A percentile compares a stretch with the other conserved stretches of the same genome.
These are phyloP conservation scores for Geoglossum glabrum DNA, from an alignment of 495 filamentous ascomycete species.

Conservation along the genomic window DNA sequence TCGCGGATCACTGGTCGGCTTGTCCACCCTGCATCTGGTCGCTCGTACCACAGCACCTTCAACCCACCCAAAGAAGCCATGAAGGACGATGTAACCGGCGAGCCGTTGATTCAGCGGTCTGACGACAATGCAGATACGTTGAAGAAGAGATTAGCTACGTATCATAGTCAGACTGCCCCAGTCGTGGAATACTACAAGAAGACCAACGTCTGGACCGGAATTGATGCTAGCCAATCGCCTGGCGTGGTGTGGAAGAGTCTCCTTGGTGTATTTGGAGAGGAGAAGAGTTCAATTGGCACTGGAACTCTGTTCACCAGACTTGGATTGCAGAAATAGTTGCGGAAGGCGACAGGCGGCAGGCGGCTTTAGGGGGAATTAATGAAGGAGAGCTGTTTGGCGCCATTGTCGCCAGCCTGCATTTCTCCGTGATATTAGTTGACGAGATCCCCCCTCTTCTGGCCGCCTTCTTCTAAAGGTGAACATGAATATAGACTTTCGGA, in stretches of 20 bases:
- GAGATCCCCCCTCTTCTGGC: neutral
- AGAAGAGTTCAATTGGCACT: constrained; percentile 13
- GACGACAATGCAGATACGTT: constrained; percentile 97
- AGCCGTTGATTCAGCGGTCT: constrained; percentile 85
- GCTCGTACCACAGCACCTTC: constrained; percentile 94
- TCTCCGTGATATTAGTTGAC: neutral
- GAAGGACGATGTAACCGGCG: constrained; percentile 93
- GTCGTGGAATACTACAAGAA: constrained; percentile 93
- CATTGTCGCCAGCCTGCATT: neutral
- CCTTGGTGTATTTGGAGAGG: constrained; percentile 63
- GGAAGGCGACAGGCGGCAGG: neutral
- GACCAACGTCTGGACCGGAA: constrained; percentile 86
- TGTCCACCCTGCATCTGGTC: constrained; percentile 85
- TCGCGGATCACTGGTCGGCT: constrained; percentile 91
- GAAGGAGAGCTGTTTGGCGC: neutral
- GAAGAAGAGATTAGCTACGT: constrained; percentile 83
- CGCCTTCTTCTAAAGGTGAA: neutral
- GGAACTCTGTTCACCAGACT: neutral
- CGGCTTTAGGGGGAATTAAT: neutral
- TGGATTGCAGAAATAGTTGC: neutral
- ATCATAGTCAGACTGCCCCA: constrained; percentile 82
- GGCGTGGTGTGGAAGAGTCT: constrained; percentile 89
- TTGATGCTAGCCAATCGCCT: constrained; percentile 93
- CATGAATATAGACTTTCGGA: constrained; percentile 1
- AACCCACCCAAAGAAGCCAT: constrained; percentile 89